Conservation (phyloP, 2,329 filamentous ascomycete genomes). For the Colletotrichum endophyticum region DNA sequence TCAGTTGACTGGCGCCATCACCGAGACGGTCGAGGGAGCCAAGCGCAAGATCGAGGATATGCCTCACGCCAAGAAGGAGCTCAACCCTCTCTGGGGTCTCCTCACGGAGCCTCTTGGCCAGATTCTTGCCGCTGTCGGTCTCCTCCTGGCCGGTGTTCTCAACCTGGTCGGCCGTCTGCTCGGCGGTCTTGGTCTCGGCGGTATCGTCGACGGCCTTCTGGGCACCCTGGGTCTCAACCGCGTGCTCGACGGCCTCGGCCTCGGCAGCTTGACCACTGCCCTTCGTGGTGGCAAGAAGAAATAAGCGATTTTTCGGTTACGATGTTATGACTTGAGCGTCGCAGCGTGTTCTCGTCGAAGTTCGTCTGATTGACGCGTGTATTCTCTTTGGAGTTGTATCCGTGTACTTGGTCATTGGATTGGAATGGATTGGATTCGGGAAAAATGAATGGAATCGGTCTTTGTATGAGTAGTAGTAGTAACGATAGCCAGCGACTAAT, state of each 20-base stretch:
- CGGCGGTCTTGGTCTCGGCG: slow-evolving; percentile 81
- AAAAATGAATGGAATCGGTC: not conserved
- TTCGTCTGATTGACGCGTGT: not conserved
- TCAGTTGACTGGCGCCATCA: slow-evolving; percentile 77
- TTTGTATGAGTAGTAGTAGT: slow-evolving; percentile 10
- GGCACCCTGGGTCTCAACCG: slow-evolving; percentile 79
- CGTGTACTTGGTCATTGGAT: not conserved
- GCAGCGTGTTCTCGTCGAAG: not conserved
- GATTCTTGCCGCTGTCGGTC: slow-evolving; percentile 87
- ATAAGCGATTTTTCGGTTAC: slow-evolving; percentile 7
- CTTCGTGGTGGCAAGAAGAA: slow-evolving; percentile 31
- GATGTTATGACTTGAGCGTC: not conserved
- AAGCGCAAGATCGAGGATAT: slow-evolving; percentile 90
- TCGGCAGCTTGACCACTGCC: slow-evolving; percentile 54
- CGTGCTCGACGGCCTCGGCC: slow-evolving; percentile 75
- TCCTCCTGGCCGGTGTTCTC: slow-evolving; percentile 82
- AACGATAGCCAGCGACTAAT: not conserved
- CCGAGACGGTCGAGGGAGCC: slow-evolving; percentile 82
- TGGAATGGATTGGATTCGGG: not conserved
- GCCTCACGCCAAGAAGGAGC: slow-evolving; percentile 93
- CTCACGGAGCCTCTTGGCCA: slow-evolving; percentile 87
- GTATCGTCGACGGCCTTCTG: slow-evolving; percentile 78
- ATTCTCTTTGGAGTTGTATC: not conserved
- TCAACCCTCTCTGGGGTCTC: slow-evolving; percentile 88
- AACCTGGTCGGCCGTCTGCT: slow-evolving; percentile 83